Conservation (phyloP, 306 rosid genomes). For the Pterocarpus macrocarpus region DNA sequence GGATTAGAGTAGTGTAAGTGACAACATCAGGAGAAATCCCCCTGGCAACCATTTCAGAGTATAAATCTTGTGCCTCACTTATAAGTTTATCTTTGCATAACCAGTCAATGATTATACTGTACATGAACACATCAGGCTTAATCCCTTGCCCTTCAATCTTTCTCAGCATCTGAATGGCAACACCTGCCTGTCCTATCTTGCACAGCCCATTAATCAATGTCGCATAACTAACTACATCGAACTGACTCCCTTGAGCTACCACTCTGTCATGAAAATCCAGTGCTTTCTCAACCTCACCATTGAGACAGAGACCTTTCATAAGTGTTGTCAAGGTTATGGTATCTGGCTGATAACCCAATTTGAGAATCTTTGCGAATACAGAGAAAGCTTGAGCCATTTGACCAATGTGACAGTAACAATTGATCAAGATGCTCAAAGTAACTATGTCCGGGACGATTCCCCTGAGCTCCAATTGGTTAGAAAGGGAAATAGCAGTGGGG, state of each 20-base stretch:
- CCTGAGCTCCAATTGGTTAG: slow-evolving; percentile 29
- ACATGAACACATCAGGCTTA: slow-evolving; percentile 43
- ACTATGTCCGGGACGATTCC: slow-evolving; percentile 37
- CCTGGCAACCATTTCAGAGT: slow-evolving; percentile 17
- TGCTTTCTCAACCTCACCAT: slow-evolving; percentile 42
- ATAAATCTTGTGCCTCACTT: slow-evolving; percentile 43
- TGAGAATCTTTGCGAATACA: slow-evolving; percentile 38
- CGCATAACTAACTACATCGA: slow-evolving; percentile 43
- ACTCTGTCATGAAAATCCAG: slow-evolving; percentile 33
- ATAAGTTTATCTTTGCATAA: slow-evolving; percentile 50
- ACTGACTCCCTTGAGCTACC: slow-evolving; percentile 27
- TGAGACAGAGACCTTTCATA: slow-evolving; percentile 45
- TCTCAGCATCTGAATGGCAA: slow-evolving; percentile 32
- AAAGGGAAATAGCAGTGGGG: slow-evolving; percentile 33
- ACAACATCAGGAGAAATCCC: slow-evolving; percentile 48
- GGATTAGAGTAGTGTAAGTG: slow-evolving; percentile 50
- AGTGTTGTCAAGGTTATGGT: slow-evolving; percentile 34
- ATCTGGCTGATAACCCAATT: slow-evolving; percentile 46
- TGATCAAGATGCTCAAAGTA: slow-evolving; percentile 47
- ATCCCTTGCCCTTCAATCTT: slow-evolving; percentile 34
- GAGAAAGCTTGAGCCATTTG: slow-evolving; percentile 50
- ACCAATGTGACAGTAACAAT: slow-evolving; percentile 54
- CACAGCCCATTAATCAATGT: slow-evolving; percentile 51
- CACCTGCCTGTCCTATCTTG: slow-evolving; percentile 37
- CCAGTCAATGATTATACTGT: slow-evolving; percentile 48